phyloP scores from a whole-genome alignment of 2,329 filamentous ascomycete genomes.

The Ascochyta koolunga region DNA sequence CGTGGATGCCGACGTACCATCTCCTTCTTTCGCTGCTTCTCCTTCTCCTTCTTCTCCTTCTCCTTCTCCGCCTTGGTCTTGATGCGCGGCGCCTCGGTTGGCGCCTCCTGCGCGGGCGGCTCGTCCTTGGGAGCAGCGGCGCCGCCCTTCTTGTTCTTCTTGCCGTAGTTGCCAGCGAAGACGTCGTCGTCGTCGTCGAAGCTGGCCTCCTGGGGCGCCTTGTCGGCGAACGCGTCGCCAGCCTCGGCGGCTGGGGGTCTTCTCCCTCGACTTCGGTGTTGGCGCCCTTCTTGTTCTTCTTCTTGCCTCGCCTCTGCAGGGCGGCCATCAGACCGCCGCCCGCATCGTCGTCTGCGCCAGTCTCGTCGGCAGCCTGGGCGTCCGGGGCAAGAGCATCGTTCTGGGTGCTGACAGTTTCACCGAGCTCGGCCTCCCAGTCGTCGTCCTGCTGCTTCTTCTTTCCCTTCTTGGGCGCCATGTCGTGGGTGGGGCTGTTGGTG shows the following conservation, averaged over 20 bases:
- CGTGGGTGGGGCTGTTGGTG: conserved; percentile 30
- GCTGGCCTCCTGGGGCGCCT: conserved; percentile 79
- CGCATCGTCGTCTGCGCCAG: conserved; percentile 56
- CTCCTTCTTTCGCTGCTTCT: conserved; percentile 99
- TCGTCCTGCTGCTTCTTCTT: conserved; percentile 87
- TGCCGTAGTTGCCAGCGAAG: conserved; percentile 72
- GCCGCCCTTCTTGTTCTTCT: conserved; percentile 70
- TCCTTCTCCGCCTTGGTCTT: conserved; percentile 99
- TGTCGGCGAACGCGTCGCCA: conserved; percentile 59
- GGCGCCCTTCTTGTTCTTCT: conserved; percentile 82
- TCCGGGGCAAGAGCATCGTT: conserved; percentile 54
- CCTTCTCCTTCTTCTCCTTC: conserved; percentile 94
- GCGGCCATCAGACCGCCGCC: conserved; percentile 56
- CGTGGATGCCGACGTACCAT: conserved; percentile 72
- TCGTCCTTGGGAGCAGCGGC: conserved; percentile 49
- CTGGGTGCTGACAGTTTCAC: conserved; percentile 73
- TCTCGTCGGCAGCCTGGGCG: conserved; percentile 34
- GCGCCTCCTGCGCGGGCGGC: conserved; percentile 28
- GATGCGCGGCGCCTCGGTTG: conserved; percentile 57
- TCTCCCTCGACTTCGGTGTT: conserved; percentile 76
- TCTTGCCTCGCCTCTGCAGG: conserved; percentile 64
- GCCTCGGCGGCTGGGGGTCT: conserved; percentile 54
- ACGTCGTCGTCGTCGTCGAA: conserved; percentile 73
- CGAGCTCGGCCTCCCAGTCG: conserved; percentile 94
- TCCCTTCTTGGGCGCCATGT: conserved; percentile 93